Evolutionary conservation across 495 filamentous ascomycete genomes (phyloP).

Genomic region (Platismatia glauca): DNA sequence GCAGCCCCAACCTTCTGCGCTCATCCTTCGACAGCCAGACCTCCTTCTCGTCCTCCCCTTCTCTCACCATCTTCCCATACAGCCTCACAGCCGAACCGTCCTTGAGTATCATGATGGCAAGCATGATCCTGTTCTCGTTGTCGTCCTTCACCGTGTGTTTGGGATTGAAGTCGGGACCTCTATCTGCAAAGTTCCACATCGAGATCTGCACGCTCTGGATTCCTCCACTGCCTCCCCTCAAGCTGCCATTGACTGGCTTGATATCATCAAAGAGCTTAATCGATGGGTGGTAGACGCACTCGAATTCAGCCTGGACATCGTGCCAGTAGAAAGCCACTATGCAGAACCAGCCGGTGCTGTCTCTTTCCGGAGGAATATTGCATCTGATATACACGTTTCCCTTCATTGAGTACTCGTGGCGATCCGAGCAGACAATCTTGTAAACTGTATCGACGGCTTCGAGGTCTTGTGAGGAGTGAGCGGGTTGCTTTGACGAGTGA

Average conservation of each 20-base stretch:
- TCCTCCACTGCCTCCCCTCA: neutral
- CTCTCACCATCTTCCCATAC: neutral
- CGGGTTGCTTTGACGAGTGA: neutral
- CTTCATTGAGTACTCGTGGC: neutral
- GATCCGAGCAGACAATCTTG: neutral
- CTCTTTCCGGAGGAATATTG: neutral
- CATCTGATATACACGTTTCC: neutral
- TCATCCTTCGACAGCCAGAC: neutral
- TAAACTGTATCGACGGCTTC: neutral
- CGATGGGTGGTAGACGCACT: neutral
- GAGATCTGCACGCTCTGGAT: neutral
- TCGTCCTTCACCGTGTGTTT: neutral
- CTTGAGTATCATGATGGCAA: neutral
- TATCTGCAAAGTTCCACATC: neutral
- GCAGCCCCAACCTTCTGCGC: neutral
- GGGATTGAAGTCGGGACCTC: neutral
- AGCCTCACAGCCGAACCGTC: neutral
- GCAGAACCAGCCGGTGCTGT: neutral
- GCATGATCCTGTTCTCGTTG: neutral
- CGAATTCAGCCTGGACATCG: neutral
- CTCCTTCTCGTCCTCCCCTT: neutral
- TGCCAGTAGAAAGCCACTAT: neutral
- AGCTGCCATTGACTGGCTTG: neutral
- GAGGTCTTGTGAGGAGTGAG: neutral
- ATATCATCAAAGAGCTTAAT: neutral